Evolutionary conservation across 352 stramenopile species (phyloP).

Genomic region (Pythium rhizo-oryzae): DNA sequence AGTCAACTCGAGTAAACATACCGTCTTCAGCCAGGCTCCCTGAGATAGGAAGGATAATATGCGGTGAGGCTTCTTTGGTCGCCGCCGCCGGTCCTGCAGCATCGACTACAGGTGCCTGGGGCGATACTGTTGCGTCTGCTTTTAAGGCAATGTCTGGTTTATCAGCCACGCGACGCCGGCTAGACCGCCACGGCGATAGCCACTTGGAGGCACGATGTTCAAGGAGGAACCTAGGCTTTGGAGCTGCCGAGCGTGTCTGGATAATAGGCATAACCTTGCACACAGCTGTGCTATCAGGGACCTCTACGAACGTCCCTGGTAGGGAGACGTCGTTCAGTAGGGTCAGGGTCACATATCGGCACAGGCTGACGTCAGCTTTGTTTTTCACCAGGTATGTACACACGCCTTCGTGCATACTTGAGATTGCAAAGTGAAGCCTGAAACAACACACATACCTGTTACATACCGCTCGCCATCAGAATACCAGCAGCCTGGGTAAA

Average conservation of each 20-base stretch:
- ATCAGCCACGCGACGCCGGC: constrained; percentile 17
- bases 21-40: constrained; percentile 35
- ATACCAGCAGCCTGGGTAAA: background rate
- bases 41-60: constrained; percentile 6
- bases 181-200: constrained; percentile 24
- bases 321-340: constrained; percentile 57
- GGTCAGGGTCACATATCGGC: constrained; percentile 57
- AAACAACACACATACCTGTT: background rate
- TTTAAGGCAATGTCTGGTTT: background rate
- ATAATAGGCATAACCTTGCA: constrained; percentile 69
- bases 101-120: background rate
- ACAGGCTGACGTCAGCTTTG: constrained; percentile 66
- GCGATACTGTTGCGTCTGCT: constrained; percentile 20
- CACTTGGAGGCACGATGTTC: constrained; percentile 15
- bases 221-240: constrained; percentile 17
- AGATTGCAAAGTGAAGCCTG: constrained; percentile 83
- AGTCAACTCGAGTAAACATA: constrained; percentile 56
- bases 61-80: background rate
- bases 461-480: background rate
- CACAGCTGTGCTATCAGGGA: constrained; percentile 41
- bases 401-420: constrained; percentile 72
- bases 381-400: constrained; percentile 60
- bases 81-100: background rate
- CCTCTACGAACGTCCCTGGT: constrained; percentile 64
- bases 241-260: constrained; percentile 39